These are phyloP conservation scores for Vitis hybrid DNA, from an alignment of 177 flowering plant genomes.

Conservation along the genomic window DNA sequence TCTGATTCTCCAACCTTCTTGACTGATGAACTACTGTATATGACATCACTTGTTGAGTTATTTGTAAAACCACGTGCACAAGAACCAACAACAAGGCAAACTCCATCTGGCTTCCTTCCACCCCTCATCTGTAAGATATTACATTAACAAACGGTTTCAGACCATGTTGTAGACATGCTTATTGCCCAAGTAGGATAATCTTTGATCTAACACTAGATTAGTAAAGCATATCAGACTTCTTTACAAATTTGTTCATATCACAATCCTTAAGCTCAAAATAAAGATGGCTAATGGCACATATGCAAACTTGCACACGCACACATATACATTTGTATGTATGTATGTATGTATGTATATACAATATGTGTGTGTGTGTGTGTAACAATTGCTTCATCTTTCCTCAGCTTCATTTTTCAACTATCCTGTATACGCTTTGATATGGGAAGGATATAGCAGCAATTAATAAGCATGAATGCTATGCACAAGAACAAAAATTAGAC, in stretches of 20 bases:
- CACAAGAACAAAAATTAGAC: conserved; percentile 28
- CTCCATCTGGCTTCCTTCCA: conserved; percentile 92
- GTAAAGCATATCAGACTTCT: neutral
- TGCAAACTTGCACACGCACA: too few relatives aligned
- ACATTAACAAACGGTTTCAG: conserved; percentile 1
- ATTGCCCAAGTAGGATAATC: neutral
- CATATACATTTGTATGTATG: too few relatives aligned
- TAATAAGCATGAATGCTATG: neutral
- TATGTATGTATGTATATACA: neutral
- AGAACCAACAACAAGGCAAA: conserved; percentile 94
- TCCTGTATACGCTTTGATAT: neutral
- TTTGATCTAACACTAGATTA: neutral
- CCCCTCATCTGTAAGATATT: conserved; percentile 56
- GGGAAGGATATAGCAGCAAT: neutral
- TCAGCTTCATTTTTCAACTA: neutral
- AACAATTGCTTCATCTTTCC: too few relatives aligned
- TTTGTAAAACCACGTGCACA: conserved; percentile 80
- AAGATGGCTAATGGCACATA: too few relatives aligned
- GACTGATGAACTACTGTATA: conserved; percentile 67
- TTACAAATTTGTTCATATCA: too few relatives aligned
- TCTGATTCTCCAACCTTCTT: conserved; percentile 60
- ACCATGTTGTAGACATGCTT: neutral
- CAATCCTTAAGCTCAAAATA: too few relatives aligned
- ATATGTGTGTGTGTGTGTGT: too few relatives aligned
- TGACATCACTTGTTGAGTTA: conserved; percentile 80